A percentile compares a stretch with the other conserved stretches of the same genome.
Evolutionary conservation across 768 basidiomycete species (phyloP).

Genomic region (Thelephora ganbajun): DNA sequence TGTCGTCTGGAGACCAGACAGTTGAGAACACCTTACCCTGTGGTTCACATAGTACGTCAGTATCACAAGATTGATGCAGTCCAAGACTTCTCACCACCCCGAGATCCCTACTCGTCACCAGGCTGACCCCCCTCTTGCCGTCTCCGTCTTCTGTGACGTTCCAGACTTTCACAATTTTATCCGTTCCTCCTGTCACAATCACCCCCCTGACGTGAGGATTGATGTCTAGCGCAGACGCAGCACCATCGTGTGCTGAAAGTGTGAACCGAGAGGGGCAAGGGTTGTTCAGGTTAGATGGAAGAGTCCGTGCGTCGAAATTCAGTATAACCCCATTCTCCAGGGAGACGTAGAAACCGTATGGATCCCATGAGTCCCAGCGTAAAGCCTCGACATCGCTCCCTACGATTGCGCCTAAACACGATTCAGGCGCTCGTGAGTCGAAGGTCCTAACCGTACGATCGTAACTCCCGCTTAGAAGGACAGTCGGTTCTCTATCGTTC

Average conservation of each 20-base stretch:
- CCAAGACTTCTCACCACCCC: slow-evolving; percentile 61
- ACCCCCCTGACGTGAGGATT: slow-evolving; percentile 85
- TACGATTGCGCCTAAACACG: slow-evolving; percentile 72
- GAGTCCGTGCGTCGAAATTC: slow-evolving; percentile 79
- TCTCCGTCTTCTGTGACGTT: slow-evolving; percentile 59
- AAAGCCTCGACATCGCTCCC: slow-evolving; percentile 91
- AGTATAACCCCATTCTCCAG: slow-evolving; percentile 90
- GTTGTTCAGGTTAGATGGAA: slow-evolving; percentile 52
- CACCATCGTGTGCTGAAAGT: slow-evolving; percentile 85
- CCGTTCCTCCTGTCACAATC: slow-evolving; percentile 86
- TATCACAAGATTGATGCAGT: not conserved
- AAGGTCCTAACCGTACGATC: slow-evolving; percentile 93
- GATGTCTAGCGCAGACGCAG: slow-evolving; percentile 79
- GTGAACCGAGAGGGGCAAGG: slow-evolving; percentile 74
- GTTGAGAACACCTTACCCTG: slow-evolving; percentile 96
- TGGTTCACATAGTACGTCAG: slow-evolving; percentile 1
- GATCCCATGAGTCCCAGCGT: slow-evolving; percentile 94
- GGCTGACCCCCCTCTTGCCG: slow-evolving; percentile 62
- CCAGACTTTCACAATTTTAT: slow-evolving; percentile 95
- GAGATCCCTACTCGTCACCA: slow-evolving; percentile 79
- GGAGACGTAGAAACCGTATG: slow-evolving; percentile 78
- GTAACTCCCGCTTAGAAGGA: slow-evolving; percentile 85
- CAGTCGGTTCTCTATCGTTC: slow-evolving; percentile 81
- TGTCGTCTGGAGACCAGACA: slow-evolving; percentile 86
- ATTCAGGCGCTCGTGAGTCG: slow-evolving; percentile 73